These are phyloP conservation scores for Hygrocybe coccinea DNA, from an alignment of 768 basidiomycete genomes.

Conservation along the genomic window DNA sequence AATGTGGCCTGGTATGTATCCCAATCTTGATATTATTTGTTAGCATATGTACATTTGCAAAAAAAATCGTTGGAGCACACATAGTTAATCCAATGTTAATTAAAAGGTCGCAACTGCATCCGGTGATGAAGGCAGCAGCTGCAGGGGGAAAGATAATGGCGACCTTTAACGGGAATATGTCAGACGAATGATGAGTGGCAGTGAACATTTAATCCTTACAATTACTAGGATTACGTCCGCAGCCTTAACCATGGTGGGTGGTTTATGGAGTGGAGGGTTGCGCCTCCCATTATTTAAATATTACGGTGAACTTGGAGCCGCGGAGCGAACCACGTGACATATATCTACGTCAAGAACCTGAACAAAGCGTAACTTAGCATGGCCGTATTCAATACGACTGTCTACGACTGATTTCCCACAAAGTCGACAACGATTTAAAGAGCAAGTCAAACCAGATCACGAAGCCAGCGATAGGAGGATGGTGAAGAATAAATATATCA, in stretches of 20 bases:
- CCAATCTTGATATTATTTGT: constrained; percentile 34
- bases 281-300: no score
- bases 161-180: constrained; percentile 39
- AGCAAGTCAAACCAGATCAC: no score
- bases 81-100: constrained; percentile 78
- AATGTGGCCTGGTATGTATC: constrained; percentile 67
- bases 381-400: no score
- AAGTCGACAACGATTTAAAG: no score
- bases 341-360: no score
- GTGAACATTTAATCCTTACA: constrained; percentile 35
- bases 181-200: neutral
- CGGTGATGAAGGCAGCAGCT: constrained; percentile 68
- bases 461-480: no score
- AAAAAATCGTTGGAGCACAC: constrained; percentile 34
- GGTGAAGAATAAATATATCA: no score
- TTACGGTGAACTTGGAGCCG: no score
- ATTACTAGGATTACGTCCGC: constrained; percentile 79
- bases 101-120: constrained; percentile 81
- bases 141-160: constrained; percentile 81
- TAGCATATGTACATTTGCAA: neutral
- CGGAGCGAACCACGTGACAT: no score
- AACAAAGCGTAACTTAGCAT: no score
- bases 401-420: no score
- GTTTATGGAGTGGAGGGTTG: no score
- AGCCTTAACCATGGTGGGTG: constrained; percentile 35